A percentile compares a stretch with the other conserved stretches of the same genome.
These are phyloP conservation scores for Lepidium sativum DNA, from an alignment of 345 rosid genomes.

Conservation along the genomic window DNA sequence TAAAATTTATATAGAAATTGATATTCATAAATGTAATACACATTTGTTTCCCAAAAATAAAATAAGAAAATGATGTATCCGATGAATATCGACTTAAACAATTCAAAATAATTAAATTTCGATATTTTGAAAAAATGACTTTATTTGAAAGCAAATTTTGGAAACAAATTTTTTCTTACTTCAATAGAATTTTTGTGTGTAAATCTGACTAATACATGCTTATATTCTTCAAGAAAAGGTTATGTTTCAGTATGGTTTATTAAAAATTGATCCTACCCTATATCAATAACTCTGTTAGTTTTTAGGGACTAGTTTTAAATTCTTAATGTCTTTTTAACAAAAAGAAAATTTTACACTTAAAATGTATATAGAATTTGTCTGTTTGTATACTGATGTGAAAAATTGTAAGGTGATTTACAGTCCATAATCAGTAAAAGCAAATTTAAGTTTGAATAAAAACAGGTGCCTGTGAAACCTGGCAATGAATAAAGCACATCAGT, in stretches of 20 bases:
- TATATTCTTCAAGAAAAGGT: too few relatives aligned
- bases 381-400: background rate
- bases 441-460: constrained; percentile 11
- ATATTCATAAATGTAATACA: background rate
- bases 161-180: too few relatives aligned
- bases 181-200: too few relatives aligned
- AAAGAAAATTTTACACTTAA: background rate
- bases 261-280: too few relatives aligned
- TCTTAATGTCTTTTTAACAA: too few relatives aligned
- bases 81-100: too few relatives aligned
- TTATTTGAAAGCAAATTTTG: too few relatives aligned
- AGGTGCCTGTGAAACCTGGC: constrained; percentile 23
- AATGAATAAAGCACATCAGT: constrained; percentile 20
- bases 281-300: background rate
- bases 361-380: background rate
- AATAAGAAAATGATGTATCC: background rate
- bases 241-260: too few relatives aligned
- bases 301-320: too few relatives aligned
- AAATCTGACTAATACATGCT: too few relatives aligned
- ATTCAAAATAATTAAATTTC: too few relatives aligned
- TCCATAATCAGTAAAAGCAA: background rate
- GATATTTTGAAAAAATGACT: too few relatives aligned
- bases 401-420: background rate
- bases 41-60: background rate
- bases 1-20: background rate